Evolutionary conservation across 116 monocot genomes (phyloP), one percentile per base, ranked within the genome.

Genomic region (Iris pallida): DNA sequence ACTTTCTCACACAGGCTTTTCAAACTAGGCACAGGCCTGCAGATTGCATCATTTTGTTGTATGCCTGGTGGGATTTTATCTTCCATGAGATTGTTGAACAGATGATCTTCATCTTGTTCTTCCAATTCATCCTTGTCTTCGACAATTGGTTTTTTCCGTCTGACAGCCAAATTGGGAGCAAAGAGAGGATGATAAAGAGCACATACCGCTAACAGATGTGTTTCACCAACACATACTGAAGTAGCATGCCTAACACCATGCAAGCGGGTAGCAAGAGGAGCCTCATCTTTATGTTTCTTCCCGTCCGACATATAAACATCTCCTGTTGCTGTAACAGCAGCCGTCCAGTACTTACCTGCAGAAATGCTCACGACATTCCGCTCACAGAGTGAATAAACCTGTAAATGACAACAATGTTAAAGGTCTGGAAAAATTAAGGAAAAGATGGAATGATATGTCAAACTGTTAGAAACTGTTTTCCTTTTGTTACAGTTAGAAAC

Each of bases 221-320:
- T 99, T 81, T 99, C 99, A 61, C 99, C 99, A 55, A 93, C 93
- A 72, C 88, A 88, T 20, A 90, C 86, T 69, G 99, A 99, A 52
- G 84, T 86, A 47, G 82, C 90, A 67, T 69, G 83, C 64, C 93
- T 99, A 53, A 90, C 60, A 57, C 99, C 99, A 73, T 93, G 83
- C 52, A 99, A 73, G 9, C 99, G 90, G 65, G 88, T 80, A 45
- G 78, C 71, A 47, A 78, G 46, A 57, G 90, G 93, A 70, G 61
- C 59, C 7, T 80, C 83, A 74, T 73, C 75, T 67, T 84, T 90
- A 40, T 57, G 57, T 43, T 86, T 93, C 73, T 98, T 99, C 12
- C 90, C 99, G 78, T 99, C 93, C 86, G 85, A 93, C 82, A 88
- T 88, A 67, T 80, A 99, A 53, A 99, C 86, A 81, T 99, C 99